These are phyloP conservation scores for Candida takata DNA, from an alignment of 805 yeast genomes.

Conservation along the genomic window DNA sequence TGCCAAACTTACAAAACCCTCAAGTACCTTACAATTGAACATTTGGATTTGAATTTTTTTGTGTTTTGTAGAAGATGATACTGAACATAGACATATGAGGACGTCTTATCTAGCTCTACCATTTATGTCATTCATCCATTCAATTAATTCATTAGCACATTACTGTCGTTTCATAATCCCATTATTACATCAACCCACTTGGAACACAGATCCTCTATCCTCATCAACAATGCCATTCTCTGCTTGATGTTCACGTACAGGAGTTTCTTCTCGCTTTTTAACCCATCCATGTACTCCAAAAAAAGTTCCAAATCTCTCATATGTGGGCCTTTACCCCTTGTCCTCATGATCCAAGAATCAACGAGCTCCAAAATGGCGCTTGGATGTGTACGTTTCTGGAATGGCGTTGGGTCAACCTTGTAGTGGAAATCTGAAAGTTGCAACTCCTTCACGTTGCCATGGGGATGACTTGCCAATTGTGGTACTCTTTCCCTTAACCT, in stretches of 20 bases:
- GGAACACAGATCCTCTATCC: conserved; percentile 4
- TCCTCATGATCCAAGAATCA: conserved; percentile 32
- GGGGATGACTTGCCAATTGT: not conserved
- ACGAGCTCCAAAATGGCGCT: conserved; percentile 29
- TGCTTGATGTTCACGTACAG: conserved; percentile 8
- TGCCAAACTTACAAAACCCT: too few species aligned
- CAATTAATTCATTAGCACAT: not conserved
- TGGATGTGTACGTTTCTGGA: conserved; percentile 28
- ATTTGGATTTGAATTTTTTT: too few species aligned
- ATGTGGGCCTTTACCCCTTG: conserved; percentile 32
- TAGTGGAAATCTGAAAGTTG: conserved; percentile 8
- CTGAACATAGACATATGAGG: too few species aligned
- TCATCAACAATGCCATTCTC: conserved; percentile 12
- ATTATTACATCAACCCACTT: conserved; percentile 8
- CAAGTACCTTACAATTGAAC: too few species aligned
- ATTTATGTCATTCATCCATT: too few species aligned
- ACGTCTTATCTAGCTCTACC: too few species aligned
- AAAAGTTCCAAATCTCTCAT: conserved; percentile 33
- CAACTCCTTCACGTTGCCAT: conserved; percentile 2
- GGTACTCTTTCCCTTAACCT: conserved; percentile 10
- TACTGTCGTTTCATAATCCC: not conserved
- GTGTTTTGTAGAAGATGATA: too few species aligned
- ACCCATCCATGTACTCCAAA: conserved; percentile 25
- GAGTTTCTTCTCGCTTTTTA: conserved; percentile 24
- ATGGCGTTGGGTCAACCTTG: conserved; percentile 12